Evolutionary conservation across 2,329 filamentous ascomycete genomes (phyloP).

Genomic region (Fusarium sp.): DNA sequence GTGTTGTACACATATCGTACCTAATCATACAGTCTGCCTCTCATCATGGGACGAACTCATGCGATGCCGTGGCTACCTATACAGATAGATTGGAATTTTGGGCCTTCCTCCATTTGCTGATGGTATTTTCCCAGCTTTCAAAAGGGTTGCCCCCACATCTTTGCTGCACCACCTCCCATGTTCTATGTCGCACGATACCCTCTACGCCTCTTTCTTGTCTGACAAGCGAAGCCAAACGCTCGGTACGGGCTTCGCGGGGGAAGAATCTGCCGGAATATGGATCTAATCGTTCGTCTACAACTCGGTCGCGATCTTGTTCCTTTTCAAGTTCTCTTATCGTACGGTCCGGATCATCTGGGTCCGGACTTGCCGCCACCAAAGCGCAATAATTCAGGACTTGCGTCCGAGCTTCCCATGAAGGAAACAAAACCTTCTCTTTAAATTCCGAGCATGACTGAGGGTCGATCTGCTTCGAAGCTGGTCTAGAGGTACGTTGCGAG

Average conservation of each 20-base stretch:
- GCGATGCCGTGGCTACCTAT: not conserved
- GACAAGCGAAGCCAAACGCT: constrained; percentile 78
- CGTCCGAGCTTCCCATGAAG: constrained; percentile 85
- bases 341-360: constrained; percentile 86
- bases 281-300: constrained; percentile 89
- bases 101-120: constrained; percentile 69
- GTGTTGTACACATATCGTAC: constrained; percentile 8
- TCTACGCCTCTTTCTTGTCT: constrained; percentile 82
- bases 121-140: constrained; percentile 71
- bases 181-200: constrained; percentile 81
- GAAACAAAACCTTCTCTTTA: constrained; percentile 82
- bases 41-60: constrained; percentile 6
- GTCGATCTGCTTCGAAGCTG: constrained; percentile 66
- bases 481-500: constrained; percentile 66
- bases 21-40: constrained; percentile 25
- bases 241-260: constrained; percentile 80
- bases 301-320: constrained; percentile 73
- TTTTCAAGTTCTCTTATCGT: constrained; percentile 76
- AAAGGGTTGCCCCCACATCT: constrained; percentile 73
- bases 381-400: constrained; percentile 92
- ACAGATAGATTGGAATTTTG: constrained; percentile 27
- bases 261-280: constrained; percentile 91
- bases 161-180: constrained; percentile 82
- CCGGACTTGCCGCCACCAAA: constrained; percentile 84
- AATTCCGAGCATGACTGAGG: constrained; percentile 74